Conservation (phyloP, 805 yeast genomes). For the Suhomyces kilbournensis region DNA sequence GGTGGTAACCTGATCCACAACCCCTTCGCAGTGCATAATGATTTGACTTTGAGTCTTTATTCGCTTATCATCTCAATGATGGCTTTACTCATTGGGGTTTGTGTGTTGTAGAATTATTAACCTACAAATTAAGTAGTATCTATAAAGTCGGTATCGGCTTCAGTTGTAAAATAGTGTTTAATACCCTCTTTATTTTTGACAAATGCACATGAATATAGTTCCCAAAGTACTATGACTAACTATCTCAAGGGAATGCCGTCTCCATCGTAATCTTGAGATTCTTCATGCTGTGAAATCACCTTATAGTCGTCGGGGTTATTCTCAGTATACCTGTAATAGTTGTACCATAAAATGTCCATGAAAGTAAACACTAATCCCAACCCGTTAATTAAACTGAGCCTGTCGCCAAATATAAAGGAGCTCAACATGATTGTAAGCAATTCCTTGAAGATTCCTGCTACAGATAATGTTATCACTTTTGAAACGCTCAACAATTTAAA, state of each 20-base stretch:
- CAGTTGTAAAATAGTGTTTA: background rate
- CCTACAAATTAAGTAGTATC: background rate
- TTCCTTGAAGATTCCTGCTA: constrained; percentile 94
- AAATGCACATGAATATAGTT: background rate
- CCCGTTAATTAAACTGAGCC: constrained; percentile 61
- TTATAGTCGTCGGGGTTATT: constrained; percentile 7
- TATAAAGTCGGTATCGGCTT: background rate
- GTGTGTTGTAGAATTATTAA: constrained; percentile 2
- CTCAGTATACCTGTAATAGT: constrained; percentile 52
- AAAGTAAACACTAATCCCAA: constrained; percentile 75
- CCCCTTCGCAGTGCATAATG: background rate
- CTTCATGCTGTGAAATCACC: constrained; percentile 4
- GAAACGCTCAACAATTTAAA: constrained; percentile 79
- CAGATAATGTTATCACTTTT: constrained; percentile 78
- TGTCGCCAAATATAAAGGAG: constrained; percentile 69
- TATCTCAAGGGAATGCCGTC: background rate
- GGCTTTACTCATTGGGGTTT: constrained; percentile 3
- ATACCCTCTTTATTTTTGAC: background rate
- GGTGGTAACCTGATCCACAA: background rate
- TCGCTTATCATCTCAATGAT: background rate
- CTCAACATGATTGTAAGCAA: constrained; percentile 76
- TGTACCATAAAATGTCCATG: constrained; percentile 79
- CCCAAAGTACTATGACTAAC: background rate
- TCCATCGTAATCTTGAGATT: background rate
- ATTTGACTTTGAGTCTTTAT: background rate